Percentiles rank a stretch among this genome's conserved stretches.
Evolutionary conservation across 176 grass and related monocot species (phyloP).

Genomic region (Pontederia crassipes): DNA sequence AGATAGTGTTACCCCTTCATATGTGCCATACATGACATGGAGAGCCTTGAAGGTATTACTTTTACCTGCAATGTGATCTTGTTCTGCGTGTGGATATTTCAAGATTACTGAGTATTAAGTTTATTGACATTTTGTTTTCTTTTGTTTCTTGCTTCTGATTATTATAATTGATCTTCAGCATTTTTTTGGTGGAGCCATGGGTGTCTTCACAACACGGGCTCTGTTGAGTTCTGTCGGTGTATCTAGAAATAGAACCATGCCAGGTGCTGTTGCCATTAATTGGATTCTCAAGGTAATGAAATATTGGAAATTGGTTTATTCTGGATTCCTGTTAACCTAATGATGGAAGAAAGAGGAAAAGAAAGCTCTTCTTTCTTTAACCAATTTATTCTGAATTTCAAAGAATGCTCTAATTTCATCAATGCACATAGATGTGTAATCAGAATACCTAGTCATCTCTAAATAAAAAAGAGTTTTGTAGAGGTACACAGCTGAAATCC

Average conservation of each 20-base stretch:
- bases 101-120: not conserved
- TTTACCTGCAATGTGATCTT: not conserved
- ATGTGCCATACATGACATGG: conserved; percentile 97
- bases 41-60: conserved; percentile 85
- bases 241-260: conserved; percentile 69
- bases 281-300: conserved; percentile 97
- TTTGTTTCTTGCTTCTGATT: conserved; percentile 5
- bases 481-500: no score
- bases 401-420: no score
- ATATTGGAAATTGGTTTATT: not conserved
- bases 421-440: no score
- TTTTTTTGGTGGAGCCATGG: conserved; percentile 99
- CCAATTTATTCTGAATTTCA: no score
- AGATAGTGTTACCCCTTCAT: conserved; percentile 92
- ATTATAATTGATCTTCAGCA: conserved; percentile 41
- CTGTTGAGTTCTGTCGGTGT: conserved; percentile 89
- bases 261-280: conserved; percentile 97
- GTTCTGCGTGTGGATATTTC: not conserved
- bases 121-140: not conserved
- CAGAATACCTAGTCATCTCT: no score
- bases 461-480: no score
- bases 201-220: conserved; percentile 93
- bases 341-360: no score
- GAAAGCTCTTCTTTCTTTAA: no score
- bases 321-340: no score